Evolutionary conservation across 75 land plant species (phyloP), one percentile per base, ranked within the genome.

Genomic region (Larix kaempferi): DNA sequence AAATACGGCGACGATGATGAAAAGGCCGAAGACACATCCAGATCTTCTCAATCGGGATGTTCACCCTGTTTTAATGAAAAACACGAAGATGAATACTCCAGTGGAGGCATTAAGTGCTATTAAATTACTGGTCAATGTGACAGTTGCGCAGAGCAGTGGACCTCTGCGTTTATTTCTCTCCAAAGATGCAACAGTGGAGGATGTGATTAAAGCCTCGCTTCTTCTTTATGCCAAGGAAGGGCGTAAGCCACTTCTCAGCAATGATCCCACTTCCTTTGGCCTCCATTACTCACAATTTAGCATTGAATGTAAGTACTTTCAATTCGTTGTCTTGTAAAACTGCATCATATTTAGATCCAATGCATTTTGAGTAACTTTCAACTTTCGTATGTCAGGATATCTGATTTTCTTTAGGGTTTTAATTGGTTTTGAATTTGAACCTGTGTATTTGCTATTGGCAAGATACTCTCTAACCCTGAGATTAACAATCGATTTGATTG

Each of bases 271-370:
- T 54, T 22, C 75, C 0, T 74, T 52, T 12, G 75, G 33, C 29
- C 21, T 74, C 19, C 75, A 74, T 55, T 74, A 52, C 19, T 74
- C 75, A 11, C 75, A 74, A 22, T 74, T 74, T 17, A 2, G 25
- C 58, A 49, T 74, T 16, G 75, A 74, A 17, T 52, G 75, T 74
- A 54, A 74, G 59, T 25, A 35, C 22, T 17, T 65, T 33, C 1
- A 0, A 1, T 35, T 44, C 0, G 5, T 44, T 44, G 49, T 44
- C 49, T 6, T 44, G 49, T 44, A 44, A 44, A 44, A 44, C 49
- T 2, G 5, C 4, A 29, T 29, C 1, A 29, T 0, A 29, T 29
- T 29, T 29, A 29, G 33, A 29, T 29, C 33, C 41, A 39, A 39
- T 35, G 37, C 37, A 35, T 35, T 35, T 35, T 3, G 3, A 35